Evolutionary conservation across 768 basidiomycete genomes (phyloP), one percentile per base, ranked within the genome.

Genomic region (Boletus edulis): DNA sequence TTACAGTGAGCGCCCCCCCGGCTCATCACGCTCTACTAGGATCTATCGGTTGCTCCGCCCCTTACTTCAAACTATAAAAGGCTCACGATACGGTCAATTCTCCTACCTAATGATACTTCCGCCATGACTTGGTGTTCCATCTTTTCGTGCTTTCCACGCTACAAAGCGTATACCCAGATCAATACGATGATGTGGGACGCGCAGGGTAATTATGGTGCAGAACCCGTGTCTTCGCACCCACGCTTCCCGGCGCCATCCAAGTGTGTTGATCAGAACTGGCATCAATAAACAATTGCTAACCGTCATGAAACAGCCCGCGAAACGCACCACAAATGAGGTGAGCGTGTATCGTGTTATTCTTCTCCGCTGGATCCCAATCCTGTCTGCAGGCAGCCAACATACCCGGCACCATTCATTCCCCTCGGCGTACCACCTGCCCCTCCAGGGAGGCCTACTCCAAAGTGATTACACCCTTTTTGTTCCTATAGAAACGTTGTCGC

Each of bases 101-200:
- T 57, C 40, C 43, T 12, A 54, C 58, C 49, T 49, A 27, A 53
- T 47, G 54, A 51, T 50, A 49, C 55, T 56, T 46, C 38, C 58
- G 34, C 35, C 57, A 71, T 71, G 69, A 56, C 71, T 51, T 58
- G 69, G 56, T 71, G 69, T 55, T 67, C 71, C 18, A 15, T 63
- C 42, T 52, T 72, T 31, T 61, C 67, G 3, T 67, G 54, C 49
- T 72, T 71, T 44, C 71, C 69, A 12, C 71, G 67, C 59, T 69
- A 71, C 5, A 72, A 62, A 42, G 56, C 69, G 42, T 72, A 72
- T 24, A 72, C 65, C 7, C 65, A 72, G 40, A 54, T 71, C n/a
- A 69, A 71, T 29, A 22, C 67, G 20, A 57, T 48, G 61, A 62
- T 49, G 69, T 72, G 67, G 69, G 71, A 71, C 31, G 4, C 57